Conservation (phyloP, 2,329 filamentous ascomycete genomes). For the Apiospora koreana region DNA sequence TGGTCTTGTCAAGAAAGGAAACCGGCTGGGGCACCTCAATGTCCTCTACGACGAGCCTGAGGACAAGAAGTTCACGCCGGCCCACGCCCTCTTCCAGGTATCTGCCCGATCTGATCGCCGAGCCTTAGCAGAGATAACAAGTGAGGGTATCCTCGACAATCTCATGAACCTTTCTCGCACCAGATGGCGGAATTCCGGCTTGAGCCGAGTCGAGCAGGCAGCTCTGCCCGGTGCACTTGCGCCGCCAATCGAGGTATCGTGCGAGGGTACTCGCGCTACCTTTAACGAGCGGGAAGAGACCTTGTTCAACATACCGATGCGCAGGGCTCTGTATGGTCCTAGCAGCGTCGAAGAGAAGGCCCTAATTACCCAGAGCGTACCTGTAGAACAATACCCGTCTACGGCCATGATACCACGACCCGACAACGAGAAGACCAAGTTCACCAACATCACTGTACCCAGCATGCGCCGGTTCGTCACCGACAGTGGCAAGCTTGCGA, state of each 20-base stretch:
- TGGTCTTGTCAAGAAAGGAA: slow-evolving; percentile 53
- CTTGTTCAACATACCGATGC: slow-evolving; percentile 77
- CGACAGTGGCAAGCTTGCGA: slow-evolving; percentile 93
- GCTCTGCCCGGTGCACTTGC: slow-evolving; percentile 78
- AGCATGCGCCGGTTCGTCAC: slow-evolving; percentile 98
- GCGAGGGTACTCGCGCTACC: slow-evolving; percentile 64
- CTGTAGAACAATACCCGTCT: slow-evolving; percentile 64
- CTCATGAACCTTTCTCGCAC: slow-evolving; percentile 77
- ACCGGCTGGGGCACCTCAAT: slow-evolving; percentile 66
- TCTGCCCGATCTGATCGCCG: slow-evolving; percentile 66
- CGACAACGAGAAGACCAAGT: slow-evolving; percentile 78
- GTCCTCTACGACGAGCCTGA: slow-evolving; percentile 70
- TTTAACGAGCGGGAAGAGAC: slow-evolving; percentile 67
- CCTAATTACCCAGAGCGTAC: slow-evolving; percentile 72
- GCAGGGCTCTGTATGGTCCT: slow-evolving; percentile 73
- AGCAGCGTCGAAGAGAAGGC: slow-evolving; percentile 67
- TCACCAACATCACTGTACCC: slow-evolving; percentile 88
- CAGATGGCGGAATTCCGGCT: slow-evolving; percentile 68
- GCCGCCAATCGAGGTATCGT: slow-evolving; percentile 81
- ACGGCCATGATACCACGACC: slow-evolving; percentile 73
- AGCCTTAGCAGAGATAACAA: slow-evolving; percentile 68
- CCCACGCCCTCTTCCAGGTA: slow-evolving; percentile 82
- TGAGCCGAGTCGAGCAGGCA: slow-evolving; percentile 79
- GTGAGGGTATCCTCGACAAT: slow-evolving; percentile 70
- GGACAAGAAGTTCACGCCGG: slow-evolving; percentile 64